Evolutionary conservation across 2,329 filamentous ascomycete species (phyloP).

Genomic region (Cercospora sesami): DNA sequence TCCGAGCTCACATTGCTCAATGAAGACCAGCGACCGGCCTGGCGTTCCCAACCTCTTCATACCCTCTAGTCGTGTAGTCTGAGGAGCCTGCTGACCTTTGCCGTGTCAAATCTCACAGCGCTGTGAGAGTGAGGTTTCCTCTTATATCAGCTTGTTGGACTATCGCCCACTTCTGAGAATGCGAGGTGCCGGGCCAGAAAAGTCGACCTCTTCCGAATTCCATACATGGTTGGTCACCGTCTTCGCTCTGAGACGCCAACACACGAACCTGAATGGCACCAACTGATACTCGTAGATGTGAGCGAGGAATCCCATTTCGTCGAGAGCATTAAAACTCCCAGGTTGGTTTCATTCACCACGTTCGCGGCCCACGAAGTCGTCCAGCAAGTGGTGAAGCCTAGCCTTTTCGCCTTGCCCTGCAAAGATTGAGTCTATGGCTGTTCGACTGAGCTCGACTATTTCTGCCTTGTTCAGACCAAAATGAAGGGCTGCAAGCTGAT

Average conservation of each 20-base stretch:
- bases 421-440: slow-evolving; percentile 67
- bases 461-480: slow-evolving; percentile 58
- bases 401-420: slow-evolving; percentile 62
- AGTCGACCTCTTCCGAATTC: not conserved
- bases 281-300: not conserved
- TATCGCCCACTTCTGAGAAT: not conserved
- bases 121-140: too few relatives aligned
- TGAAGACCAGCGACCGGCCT: not conserved
- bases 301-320: not conserved
- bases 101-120: too few relatives aligned
- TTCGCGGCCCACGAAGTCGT: slow-evolving; percentile 11
- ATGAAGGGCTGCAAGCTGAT: slow-evolving; percentile 68
- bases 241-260: too few relatives aligned
- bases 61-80: too few relatives aligned
- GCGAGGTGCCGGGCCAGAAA: not conserved
- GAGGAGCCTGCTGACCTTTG: too few relatives aligned
- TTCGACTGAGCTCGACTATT: slow-evolving; percentile 58
- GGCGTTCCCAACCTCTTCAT: too few relatives aligned
- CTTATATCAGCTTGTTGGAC: too few relatives aligned
- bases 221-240: not conserved
- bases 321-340: not conserved
- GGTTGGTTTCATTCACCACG: not conserved
- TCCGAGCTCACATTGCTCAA: not conserved
- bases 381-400: slow-evolving; percentile 44
- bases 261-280: not conserved